phyloP scores from a whole-genome alignment of 2,329 filamentous ascomycete species.

The Polytolypa hystricis region DNA sequence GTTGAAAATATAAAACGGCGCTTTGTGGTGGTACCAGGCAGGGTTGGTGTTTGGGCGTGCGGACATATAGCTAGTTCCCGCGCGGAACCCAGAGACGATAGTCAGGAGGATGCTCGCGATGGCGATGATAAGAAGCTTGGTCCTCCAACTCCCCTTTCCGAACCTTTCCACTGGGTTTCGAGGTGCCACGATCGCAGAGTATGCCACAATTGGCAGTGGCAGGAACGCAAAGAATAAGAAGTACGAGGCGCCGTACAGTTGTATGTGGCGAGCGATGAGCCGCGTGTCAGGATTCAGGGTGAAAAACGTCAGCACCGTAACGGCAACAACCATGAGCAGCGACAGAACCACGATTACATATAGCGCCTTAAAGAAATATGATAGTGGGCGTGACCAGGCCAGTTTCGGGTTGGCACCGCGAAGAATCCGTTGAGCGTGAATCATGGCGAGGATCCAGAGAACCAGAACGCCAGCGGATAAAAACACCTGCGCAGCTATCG shows the following conservation, averaged over 20 bases:
- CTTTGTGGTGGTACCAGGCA: conserved; percentile 60
- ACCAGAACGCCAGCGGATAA: conserved; percentile 63
- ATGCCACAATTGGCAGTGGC: conserved; percentile 47
- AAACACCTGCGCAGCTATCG: conserved; percentile 54
- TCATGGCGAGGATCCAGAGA: conserved; percentile 65
- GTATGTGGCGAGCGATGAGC: conserved; percentile 48
- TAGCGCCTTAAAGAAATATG: conserved; percentile 44
- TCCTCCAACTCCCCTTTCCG: conserved; percentile 54
- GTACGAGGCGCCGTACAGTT: conserved; percentile 51
- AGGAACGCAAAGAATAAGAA: conserved; percentile 57
- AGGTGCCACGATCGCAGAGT: conserved; percentile 39
- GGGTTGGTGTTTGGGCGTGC: conserved; percentile 42
- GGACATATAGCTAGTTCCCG: conserved; percentile 45
- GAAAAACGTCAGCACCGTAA: conserved; percentile 55
- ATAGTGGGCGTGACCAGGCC: conserved; percentile 53
- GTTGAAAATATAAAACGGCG: conserved; percentile 70
- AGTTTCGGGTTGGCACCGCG: conserved; percentile 59
- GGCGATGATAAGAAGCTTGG: conserved; percentile 56
- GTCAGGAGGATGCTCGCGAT: conserved; percentile 49
- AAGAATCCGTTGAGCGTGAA: conserved; percentile 65
- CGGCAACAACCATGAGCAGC: conserved; percentile 55
- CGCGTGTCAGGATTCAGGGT: conserved; percentile 45
- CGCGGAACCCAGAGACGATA: conserved; percentile 59
- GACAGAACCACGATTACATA: conserved; percentile 48
- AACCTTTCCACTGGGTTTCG: conserved; percentile 45